Evolutionary conservation across 306 rosid genomes (phyloP), one percentile per base, ranked within the genome.

Genomic region (Pueraria montana): DNA sequence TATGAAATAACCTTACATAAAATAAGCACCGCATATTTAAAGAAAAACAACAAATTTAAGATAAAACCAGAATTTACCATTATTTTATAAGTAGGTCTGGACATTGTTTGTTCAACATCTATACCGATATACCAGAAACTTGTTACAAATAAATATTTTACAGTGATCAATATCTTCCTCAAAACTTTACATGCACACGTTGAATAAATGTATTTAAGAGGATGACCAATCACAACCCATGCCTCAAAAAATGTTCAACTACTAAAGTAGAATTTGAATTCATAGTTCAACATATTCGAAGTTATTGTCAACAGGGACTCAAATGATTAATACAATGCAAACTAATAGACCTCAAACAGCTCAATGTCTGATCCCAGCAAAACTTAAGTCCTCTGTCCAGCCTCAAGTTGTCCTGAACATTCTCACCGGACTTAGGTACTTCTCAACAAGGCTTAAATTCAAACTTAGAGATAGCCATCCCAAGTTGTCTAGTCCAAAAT

Each of bases 381-480:
- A 76, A 18, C 59, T 26, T 27, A 17, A 27, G 17, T 64, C 76
- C 65, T 21, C 76, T 23, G 8, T 27, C 72, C 58, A 8, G 84
- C 81, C 46, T 83, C 76, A 50, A 43, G 55, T 68, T 59, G 53
- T 30, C 80, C 83, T 43, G 72, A 81, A 58, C 78, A 77, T 59
- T 72, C 75, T 63, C 89, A 71, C 56, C 24, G 24, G 21, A 48
- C 77, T 40, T 76, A 61, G 59, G 45, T 76, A 38, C 64, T 74
- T 40, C 36, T 43, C 74, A 77, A 65, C 13, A 23, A 24, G 48
- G 72, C 80, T 17, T 59, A 48, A 65, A 58, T 46, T 53, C 34
- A 49, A 74, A 66, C 67, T 50, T 7, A 1, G 53, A 67, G 23
- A 58, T 40, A 72, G 53, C 74, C 6, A 73, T 36, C 34, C 30